Base-by-base conservation (phyloP, 352 stramenopile species). In the Elongisporangium anandrum region DNA sequence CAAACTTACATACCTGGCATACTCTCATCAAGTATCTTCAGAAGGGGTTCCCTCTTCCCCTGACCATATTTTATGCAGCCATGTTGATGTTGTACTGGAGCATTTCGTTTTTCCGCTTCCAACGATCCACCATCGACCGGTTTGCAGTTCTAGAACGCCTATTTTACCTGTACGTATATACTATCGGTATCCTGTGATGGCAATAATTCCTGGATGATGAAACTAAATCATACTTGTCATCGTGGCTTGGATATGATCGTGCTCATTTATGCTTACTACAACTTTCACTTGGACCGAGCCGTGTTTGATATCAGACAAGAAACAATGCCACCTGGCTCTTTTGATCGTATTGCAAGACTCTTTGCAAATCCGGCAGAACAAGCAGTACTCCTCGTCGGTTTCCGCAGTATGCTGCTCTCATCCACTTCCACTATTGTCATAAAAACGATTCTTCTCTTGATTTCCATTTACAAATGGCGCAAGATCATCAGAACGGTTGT, bases 381-480 rank as follows among this genome's bases (percentile, higher is more conserved):
- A 24, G 66, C 76, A 45, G 54, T 77, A 2, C 71, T 80, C 17
- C 34, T 45, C 4, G 34, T 45, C 4, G 34, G 34, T 4, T 45
- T 45, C 12, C 34, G 34, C 9, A 45, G 34, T 12, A 45, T 45
- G 34, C 10, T 45, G 34, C 34, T 45, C 9, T 45, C 34, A 45
- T 15, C 34, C 8, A 15, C 34, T 9, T 45, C 34, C 10, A 4
- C 34, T 45, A 45, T 85, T 21, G 54, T 71, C 2, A 63, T 77
- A 45, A 82, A 85, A 52, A 64, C 52, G 4, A 65, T 71, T 6
- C 61, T 85, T n/a, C 68, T 77, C 6, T 16, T 78, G 0, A 16
- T 85, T 9, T 75, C 70, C 10, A 61, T 79, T 2, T 79, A 77
- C 72, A 85, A 85, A 50, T 85, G 70, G 72, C 67, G 68, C 7